Percentiles rank a stretch among this genome's conserved stretches.
phyloP scores from a whole-genome alignment of 169 alveolate species.

The Perkinsus olseni region DNA sequence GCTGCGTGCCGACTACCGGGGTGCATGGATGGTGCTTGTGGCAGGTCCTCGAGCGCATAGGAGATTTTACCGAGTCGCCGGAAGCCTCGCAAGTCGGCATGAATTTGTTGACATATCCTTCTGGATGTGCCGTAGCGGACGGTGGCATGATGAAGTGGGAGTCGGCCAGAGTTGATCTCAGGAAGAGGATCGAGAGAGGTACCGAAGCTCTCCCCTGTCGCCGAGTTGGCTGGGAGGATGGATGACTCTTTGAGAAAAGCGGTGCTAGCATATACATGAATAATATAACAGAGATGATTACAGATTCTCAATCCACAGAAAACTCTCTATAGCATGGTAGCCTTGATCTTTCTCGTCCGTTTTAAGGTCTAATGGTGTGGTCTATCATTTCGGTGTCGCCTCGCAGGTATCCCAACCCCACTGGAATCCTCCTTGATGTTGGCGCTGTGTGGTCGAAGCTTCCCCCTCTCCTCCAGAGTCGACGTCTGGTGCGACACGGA shows the following conservation, averaged over 20 bases:
- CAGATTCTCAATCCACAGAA: too few species aligned
- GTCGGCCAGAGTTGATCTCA: not conserved
- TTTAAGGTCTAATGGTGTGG: not conserved
- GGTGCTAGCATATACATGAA: too few species aligned
- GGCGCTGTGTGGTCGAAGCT: not conserved
- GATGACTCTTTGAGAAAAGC: too few species aligned
- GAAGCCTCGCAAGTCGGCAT: not conserved
- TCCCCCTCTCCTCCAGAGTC: not conserved
- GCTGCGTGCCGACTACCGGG: too few species aligned
- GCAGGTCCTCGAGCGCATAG: not conserved
- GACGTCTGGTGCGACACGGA: not conserved
- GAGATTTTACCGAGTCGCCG: not conserved
- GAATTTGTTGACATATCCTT: not conserved
- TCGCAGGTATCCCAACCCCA: not conserved
- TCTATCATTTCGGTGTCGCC: not conserved
- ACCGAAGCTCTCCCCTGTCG: too few species aligned
- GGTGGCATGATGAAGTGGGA: not conserved
- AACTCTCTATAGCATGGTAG: too few species aligned
- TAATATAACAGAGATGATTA: too few species aligned
- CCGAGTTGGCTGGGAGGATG: too few species aligned
- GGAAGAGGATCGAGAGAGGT: not conserved
- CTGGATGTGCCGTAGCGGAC: not conserved
- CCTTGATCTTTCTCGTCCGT: too few species aligned
- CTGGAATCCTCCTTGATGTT: not conserved
- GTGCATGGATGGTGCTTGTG: not conserved